Evolutionary conservation across 140 eudicot species (phyloP).

Genomic region (Oenanthe javanica): DNA sequence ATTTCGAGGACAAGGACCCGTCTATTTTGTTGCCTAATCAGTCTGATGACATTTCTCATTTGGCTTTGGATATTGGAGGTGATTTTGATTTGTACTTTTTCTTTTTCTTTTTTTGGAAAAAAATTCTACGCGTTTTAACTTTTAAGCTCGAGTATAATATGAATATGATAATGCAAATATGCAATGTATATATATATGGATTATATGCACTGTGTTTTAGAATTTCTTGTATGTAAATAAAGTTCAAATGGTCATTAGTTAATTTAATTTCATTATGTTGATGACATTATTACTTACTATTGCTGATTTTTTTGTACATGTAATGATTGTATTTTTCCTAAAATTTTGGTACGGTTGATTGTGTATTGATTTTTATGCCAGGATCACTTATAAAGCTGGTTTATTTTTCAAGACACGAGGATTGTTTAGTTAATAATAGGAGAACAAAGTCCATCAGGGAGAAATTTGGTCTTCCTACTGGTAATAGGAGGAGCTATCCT

Average conservation of each 20-base stretch:
- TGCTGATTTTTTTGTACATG: too few relatives aligned
- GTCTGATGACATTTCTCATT: slow-evolving; percentile 91
- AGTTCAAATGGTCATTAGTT: not conserved
- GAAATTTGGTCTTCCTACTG: slow-evolving; percentile 62
- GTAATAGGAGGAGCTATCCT: slow-evolving; percentile 70
- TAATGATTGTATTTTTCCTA: not conserved
- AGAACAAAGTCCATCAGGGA: slow-evolving; percentile 51
- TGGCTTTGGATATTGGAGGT: slow-evolving; percentile 98
- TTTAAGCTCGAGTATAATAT: too few relatives aligned
- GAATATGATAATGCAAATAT: not conserved
- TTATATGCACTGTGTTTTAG: not conserved
- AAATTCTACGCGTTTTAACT: too few relatives aligned
- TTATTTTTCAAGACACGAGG: slow-evolving; percentile 90
- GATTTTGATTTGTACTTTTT: not conserved
- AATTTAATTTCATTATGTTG: not conserved
- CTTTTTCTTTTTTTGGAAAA: not conserved
- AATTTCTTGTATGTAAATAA: not conserved
- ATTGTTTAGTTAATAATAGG: slow-evolving; percentile 49
- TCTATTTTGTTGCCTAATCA: slow-evolving; percentile 91
- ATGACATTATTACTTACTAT: too few relatives aligned
- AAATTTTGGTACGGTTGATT: not conserved
- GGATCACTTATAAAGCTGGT: slow-evolving; percentile 91
- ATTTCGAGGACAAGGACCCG: slow-evolving; percentile 91
- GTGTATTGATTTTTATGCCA: slow-evolving; percentile 13
- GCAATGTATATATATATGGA: not conserved